These are phyloP conservation scores for Begonia masoniana DNA, from an alignment of 306 rosid genomes.

Conservation along the genomic window DNA sequence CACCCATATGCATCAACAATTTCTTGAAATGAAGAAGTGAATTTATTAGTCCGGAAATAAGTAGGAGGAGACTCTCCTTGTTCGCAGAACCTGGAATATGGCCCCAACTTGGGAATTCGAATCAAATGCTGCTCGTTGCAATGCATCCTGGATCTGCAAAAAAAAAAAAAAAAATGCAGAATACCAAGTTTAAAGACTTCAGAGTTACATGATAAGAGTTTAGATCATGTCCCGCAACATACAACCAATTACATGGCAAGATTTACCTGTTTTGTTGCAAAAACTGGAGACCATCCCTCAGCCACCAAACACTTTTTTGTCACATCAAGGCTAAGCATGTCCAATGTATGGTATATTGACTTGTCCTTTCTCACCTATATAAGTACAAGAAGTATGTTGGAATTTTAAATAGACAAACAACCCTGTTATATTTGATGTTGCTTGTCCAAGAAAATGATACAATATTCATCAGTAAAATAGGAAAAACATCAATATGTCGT, in stretches of 20 bases:
- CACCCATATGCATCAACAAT: slow-evolving; percentile 57
- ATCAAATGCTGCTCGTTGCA: slow-evolving; percentile 36
- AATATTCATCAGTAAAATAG: too few species aligned
- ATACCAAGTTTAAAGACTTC: neutral
- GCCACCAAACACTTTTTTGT: slow-evolving; percentile 92
- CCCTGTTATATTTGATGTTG: too few species aligned
- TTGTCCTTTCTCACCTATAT: slow-evolving; percentile 89
- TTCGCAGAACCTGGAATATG: slow-evolving; percentile 40
- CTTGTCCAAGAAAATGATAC: too few species aligned
- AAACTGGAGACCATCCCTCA: slow-evolving; percentile 95
- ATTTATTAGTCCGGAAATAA: slow-evolving; percentile 44
- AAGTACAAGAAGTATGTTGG: slow-evolving; percentile 13
- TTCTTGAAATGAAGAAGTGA: slow-evolving; percentile 51
- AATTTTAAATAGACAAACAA: too few species aligned
- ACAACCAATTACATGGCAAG: neutral
- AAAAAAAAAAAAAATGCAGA: slow-evolving; percentile 1
- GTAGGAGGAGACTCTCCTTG: slow-evolving; percentile 42
- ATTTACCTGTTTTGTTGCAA: slow-evolving; percentile 71
- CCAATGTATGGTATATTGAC: slow-evolving; percentile 72
- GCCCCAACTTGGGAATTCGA: slow-evolving; percentile 53
- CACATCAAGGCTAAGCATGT: slow-evolving; percentile 96
- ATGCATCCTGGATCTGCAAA: slow-evolving; percentile 45
- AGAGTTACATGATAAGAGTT: neutral
- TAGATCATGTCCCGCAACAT: neutral
- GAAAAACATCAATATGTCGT: too few species aligned